Percentiles rank a stretch among this genome's conserved stretches.
Conservation (phyloP, 2,329 filamentous ascomycete species). For the Volutella citrinella region DNA sequence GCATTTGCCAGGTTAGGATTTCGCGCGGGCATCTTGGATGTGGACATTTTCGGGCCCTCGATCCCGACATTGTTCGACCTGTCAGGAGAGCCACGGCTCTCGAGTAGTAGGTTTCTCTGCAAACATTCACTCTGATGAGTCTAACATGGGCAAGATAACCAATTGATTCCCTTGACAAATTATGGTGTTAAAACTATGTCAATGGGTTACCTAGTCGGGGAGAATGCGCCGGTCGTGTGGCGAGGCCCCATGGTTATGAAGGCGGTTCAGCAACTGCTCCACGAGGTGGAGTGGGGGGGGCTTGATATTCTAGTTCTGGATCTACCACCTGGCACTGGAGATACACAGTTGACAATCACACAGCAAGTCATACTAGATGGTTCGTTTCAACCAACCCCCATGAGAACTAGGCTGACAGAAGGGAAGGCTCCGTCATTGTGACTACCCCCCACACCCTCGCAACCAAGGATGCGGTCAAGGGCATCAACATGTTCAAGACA, state of each 20-base stretch:
- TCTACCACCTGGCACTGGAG: slow-evolving; percentile 89
- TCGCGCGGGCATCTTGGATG: slow-evolving; percentile 84
- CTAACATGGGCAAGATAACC: too few species aligned
- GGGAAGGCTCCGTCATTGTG: slow-evolving; percentile 72
- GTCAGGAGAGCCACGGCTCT: slow-evolving; percentile 73
- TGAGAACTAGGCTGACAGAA: too few species aligned
- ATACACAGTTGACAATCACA: slow-evolving; percentile 94
- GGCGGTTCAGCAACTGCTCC: slow-evolving; percentile 88
- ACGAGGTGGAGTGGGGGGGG: slow-evolving; percentile 91
- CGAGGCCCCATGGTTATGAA: slow-evolving; percentile 97
- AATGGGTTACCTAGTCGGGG: slow-evolving; percentile 88
- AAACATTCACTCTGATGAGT: too few species aligned
- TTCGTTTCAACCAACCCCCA: too few species aligned
- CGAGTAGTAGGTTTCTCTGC: slow-evolving; percentile 54
- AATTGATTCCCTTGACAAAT: slow-evolving; percentile 83
- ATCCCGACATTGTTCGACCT: slow-evolving; percentile 88
- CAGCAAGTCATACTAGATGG: slow-evolving; percentile 91
- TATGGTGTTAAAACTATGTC: slow-evolving; percentile 99
- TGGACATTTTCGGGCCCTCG: slow-evolving; percentile 94
- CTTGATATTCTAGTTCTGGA: slow-evolving; percentile 88
- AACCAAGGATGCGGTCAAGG: slow-evolving; percentile 86
- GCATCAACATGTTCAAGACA: slow-evolving; percentile 88
- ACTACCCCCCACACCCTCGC: slow-evolving; percentile 93
- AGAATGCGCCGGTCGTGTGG: slow-evolving; percentile 86
- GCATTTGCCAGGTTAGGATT: slow-evolving; percentile 80